These are phyloP conservation scores for Escovopsis sp. DNA, from an alignment of 2,329 filamentous ascomycete genomes.

Conservation along the genomic window DNA sequence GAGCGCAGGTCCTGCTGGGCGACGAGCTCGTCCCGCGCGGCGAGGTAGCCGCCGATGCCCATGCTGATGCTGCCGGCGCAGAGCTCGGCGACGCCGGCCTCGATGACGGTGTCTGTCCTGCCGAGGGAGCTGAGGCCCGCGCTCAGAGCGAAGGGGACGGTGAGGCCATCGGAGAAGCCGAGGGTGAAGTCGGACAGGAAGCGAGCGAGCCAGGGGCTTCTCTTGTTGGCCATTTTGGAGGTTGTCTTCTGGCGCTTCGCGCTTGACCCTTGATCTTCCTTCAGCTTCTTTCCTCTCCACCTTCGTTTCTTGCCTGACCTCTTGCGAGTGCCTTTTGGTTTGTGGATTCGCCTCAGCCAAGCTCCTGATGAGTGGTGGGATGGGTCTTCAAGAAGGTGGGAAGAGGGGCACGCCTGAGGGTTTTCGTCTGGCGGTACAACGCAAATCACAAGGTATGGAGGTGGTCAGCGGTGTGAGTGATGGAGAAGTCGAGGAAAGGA, in stretches of 20 bases:
- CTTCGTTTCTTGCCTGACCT: no score
- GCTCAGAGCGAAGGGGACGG: constrained; percentile 59
- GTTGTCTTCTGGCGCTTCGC: neutral
- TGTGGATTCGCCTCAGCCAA: no score
- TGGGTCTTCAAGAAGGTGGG: no score
- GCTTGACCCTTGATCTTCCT: neutral
- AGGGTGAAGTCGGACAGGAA: constrained; percentile 53
- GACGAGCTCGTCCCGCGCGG: constrained; percentile 29
- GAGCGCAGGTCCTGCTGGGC: neutral
- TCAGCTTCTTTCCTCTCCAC: no score
- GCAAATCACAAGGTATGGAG: no score
- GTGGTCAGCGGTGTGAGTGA: no score
- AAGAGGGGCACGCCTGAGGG: no score
- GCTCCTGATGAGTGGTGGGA: no score
- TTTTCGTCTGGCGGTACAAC: no score
- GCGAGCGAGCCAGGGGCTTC: constrained; percentile 17
- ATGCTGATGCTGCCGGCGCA: constrained; percentile 59
- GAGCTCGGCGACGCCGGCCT: constrained; percentile 54
- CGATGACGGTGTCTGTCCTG: constrained; percentile 45
- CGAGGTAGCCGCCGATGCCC: constrained; percentile 56
- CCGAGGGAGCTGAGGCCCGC: constrained; percentile 50
- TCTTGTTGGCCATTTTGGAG: constrained; percentile 9
- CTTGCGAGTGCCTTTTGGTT: no score
- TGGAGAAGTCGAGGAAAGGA: no score
- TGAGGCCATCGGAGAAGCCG: constrained; percentile 59